These are phyloP conservation scores for Penicillium sp. DNA, from an alignment of 2,329 filamentous ascomycete genomes.

Conservation along the genomic window DNA sequence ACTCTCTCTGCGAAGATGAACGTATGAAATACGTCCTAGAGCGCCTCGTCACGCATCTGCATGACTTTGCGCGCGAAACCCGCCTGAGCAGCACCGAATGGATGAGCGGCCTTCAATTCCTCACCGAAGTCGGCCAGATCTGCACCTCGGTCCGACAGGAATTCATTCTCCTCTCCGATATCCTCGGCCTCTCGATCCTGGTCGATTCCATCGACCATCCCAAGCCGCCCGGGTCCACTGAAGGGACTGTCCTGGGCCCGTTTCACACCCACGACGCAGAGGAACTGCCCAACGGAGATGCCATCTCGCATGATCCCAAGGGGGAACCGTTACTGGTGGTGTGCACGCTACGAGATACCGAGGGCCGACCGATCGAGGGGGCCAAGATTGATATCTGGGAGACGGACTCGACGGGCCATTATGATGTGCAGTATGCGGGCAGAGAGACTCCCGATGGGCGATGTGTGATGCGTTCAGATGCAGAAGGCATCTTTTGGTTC, in stretches of 20 bases:
- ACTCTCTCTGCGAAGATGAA: slow-evolving; percentile 60
- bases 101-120: slow-evolving; percentile 67
- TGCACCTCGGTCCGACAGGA: slow-evolving; percentile 70
- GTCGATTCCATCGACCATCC: slow-evolving; percentile 81
- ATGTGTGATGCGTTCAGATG: slow-evolving; percentile 63
- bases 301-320: slow-evolving; percentile 62
- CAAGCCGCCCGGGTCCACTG: slow-evolving; percentile 63
- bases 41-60: slow-evolving; percentile 67
- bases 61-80: slow-evolving; percentile 77
- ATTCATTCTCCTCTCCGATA: slow-evolving; percentile 76
- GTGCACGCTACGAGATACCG: slow-evolving; percentile 63
- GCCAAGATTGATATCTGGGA: slow-evolving; percentile 81
- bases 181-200: slow-evolving; percentile 71
- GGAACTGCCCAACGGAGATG: slow-evolving; percentile 47
- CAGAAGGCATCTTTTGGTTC: slow-evolving; percentile 75
- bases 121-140: slow-evolving; percentile 67
- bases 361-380: slow-evolving; percentile 55
- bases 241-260: slow-evolving; percentile 74
- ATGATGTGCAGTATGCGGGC: slow-evolving; percentile 71
- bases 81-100: slow-evolving; percentile 70
- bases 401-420: slow-evolving; percentile 71
- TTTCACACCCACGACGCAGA: slow-evolving; percentile 78
- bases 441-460: slow-evolving; percentile 63
- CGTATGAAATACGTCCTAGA: slow-evolving; percentile 68
- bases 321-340: slow-evolving; percentile 66